Conservation (phyloP, 331 rosid species). For the Cucumis variabilis region DNA sequence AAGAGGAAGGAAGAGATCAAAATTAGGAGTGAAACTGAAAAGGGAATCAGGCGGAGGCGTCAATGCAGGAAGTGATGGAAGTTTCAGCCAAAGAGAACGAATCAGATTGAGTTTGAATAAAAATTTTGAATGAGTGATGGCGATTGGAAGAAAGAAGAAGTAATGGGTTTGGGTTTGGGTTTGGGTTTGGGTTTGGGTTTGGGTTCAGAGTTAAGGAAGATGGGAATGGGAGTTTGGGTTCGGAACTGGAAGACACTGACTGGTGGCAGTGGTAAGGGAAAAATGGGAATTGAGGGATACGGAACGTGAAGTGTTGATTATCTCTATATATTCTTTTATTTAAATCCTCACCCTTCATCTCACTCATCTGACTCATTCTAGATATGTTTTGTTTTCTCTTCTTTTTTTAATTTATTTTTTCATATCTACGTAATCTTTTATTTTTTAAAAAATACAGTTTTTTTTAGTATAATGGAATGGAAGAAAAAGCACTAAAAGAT, state of each 20-base stretch:
- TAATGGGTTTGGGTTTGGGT: not conserved
- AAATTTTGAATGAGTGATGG: not conserved
- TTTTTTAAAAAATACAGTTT: too few species aligned
- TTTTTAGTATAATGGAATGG: too few species aligned
- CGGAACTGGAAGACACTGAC: not conserved
- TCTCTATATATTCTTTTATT: not conserved
- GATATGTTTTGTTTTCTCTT: too few species aligned
- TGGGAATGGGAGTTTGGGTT: not conserved
- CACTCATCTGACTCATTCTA: not conserved
- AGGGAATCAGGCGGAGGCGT: conserved; percentile 25
- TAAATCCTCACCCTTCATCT: not conserved
- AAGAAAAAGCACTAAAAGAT: too few species aligned
- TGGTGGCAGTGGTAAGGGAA: too few species aligned
- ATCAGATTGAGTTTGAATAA: not conserved
- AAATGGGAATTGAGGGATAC: not conserved
- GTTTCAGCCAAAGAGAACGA: conserved; percentile 21
- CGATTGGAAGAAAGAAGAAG: not conserved
- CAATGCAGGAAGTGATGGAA: conserved; percentile 18
- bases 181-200: not conserved
- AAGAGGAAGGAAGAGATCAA: not conserved
- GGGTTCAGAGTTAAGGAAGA: not conserved
- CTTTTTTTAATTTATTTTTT: too few species aligned
- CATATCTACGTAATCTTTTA: too few species aligned
- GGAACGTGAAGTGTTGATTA: not conserved
- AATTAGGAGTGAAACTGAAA: not conserved